These are phyloP conservation scores for Lactarius indigo DNA, from an alignment of 768 basidiomycete species.

Conservation along the genomic window DNA sequence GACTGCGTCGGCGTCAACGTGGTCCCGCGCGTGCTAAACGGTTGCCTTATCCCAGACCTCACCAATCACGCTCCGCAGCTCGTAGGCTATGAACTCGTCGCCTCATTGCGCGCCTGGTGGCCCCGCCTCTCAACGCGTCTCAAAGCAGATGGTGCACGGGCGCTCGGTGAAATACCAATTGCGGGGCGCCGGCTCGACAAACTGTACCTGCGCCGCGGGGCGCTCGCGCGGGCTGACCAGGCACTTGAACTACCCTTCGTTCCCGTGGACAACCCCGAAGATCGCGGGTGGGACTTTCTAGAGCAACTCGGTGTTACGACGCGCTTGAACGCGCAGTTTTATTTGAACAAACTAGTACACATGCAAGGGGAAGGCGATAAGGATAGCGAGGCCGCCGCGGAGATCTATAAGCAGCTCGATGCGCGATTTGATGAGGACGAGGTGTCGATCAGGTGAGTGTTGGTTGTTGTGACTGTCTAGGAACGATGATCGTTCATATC, in stretches of 20 bases:
- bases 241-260: conserved; percentile 22
- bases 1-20: conserved; percentile 19
- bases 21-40: conserved; percentile 20
- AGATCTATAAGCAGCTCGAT: conserved; percentile 27
- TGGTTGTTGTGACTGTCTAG: background rate
- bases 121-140: background rate
- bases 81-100: conserved; percentile 5
- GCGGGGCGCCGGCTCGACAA: conserved; percentile 17
- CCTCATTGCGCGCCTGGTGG: conserved; percentile 20
- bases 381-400: conserved; percentile 8
- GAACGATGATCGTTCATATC: background rate
- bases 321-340: conserved; percentile 23
- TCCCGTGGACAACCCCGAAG: conserved; percentile 26
- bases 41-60: conserved; percentile 21
- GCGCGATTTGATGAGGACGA: conserved; percentile 29
- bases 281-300: conserved; percentile 26
- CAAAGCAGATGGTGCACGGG: background rate
- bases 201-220: conserved; percentile 16
- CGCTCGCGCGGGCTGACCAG: background rate
- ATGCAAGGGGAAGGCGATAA: conserved; percentile 15
- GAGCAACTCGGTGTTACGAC: conserved; percentile 23
- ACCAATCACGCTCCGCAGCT: background rate
- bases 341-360: conserved; percentile 24
- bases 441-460: conserved; percentile 24
- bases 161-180: conserved; percentile 11